Evolutionary conservation across 169 alveolate species (phyloP).

Genomic region (Cryptosporidium ryanae): DNA sequence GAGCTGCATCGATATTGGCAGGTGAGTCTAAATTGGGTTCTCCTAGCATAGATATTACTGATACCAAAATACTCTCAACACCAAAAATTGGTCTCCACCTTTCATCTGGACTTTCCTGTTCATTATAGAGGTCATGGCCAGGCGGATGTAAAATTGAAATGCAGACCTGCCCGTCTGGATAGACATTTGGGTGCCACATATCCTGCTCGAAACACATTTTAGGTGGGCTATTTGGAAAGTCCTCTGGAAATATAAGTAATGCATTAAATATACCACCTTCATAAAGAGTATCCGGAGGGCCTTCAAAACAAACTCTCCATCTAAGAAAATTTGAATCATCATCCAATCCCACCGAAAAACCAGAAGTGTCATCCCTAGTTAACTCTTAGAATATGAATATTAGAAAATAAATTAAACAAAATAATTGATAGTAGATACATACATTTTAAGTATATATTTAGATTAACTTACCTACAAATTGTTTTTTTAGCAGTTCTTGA

Average conservation of each 20-base stretch:
- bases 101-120: constrained; percentile 96
- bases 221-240: constrained; percentile 98
- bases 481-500: constrained; percentile 83
- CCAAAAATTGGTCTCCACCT: constrained; percentile 98
- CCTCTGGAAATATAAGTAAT: constrained; percentile 93
- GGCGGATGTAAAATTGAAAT: constrained; percentile 97
- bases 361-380: constrained; percentile 86
- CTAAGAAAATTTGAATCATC: constrained; percentile 91
- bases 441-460: neutral
- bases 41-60: constrained; percentile 95
- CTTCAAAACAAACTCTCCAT: constrained; percentile 96
- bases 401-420: neutral
- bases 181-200: constrained; percentile 98
- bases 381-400: constrained; percentile 77
- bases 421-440: neutral
- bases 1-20: constrained; percentile 96
- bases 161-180: constrained; percentile 96
- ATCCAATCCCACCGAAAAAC: constrained; percentile 95
- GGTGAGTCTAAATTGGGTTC: constrained; percentile 97
- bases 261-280: constrained; percentile 98
- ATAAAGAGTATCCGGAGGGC: constrained; percentile 95
- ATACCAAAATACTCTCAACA: constrained; percentile 94
- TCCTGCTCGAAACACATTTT: constrained; percentile 95
- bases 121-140: constrained; percentile 94
- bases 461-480: constrained; percentile 80